These are phyloP conservation scores for Jamesozyma spencerorum DNA, from an alignment of 805 yeast genomes.

Conservation along the genomic window DNA sequence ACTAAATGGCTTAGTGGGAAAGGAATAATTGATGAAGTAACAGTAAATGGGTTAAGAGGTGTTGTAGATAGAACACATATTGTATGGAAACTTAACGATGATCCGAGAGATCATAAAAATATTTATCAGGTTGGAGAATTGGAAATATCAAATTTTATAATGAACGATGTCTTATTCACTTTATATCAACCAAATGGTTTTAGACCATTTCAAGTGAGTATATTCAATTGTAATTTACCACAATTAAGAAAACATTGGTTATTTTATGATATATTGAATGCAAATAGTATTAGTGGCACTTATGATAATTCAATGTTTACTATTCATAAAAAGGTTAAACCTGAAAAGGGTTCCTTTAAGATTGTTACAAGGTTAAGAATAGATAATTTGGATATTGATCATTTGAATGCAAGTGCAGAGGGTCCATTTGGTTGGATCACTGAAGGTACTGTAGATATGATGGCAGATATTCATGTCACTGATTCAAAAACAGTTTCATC, in stretches of 20 bases:
- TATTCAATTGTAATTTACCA: slow-evolving; percentile 79
- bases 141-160: slow-evolving; percentile 71
- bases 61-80: slow-evolving; percentile 88
- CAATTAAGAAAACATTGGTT: slow-evolving; percentile 86
- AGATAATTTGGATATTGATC: slow-evolving; percentile 80
- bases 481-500: slow-evolving; percentile 43
- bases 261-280: slow-evolving; percentile 76
- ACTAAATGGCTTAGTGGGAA: slow-evolving; percentile 82
- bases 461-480: slow-evolving; percentile 84
- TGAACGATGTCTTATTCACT: slow-evolving; percentile 80
- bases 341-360: slow-evolving; percentile 35
- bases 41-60: slow-evolving; percentile 80
- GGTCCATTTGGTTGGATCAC: slow-evolving; percentile 99
- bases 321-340: slow-evolving; percentile 46
- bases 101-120: slow-evolving; percentile 72
- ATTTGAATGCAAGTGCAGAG: slow-evolving; percentile 76
- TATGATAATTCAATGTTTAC: slow-evolving; percentile 92
- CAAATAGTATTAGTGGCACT: slow-evolving; percentile 78
- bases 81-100: slow-evolving; percentile 67
- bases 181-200: slow-evolving; percentile 72
- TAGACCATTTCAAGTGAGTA: slow-evolving; percentile 76
- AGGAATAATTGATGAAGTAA: slow-evolving; percentile 76
- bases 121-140: slow-evolving; percentile 79
- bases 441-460: slow-evolving; percentile 83
- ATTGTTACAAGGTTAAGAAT: slow-evolving; percentile 71